Base-by-base conservation (phyloP, 805 yeast genomes). In the Candida bentonensis region DNA sequence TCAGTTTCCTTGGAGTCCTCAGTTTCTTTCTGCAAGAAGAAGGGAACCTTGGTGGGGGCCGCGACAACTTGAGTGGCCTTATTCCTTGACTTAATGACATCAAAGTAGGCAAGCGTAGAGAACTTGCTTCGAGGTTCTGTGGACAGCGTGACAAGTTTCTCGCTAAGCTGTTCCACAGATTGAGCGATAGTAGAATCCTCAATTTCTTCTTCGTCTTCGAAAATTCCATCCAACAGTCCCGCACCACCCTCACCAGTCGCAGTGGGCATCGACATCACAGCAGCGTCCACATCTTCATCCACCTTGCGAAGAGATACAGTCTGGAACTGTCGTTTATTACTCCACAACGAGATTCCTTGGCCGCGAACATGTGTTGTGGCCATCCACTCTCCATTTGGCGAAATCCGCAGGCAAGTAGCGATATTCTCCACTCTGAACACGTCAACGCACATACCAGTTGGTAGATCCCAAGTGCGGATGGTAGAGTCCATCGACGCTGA, bases 361-460 rank as follows among this genome's bases (percentile, higher is more conserved):
- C 92, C 94, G 21, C 76, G 70, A 17, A 87, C 96, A 63, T 92
- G 97, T 0, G 94, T 71, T 0, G 97, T 88, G 1, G 96, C 97
- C 45, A 92, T 69, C 61, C 79, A 76, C 53, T 92, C 96, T 39
- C 95, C 95, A 45, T 78, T 70, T 2, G 94, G 94, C 15, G 96
- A 83, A 50, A 92, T 74, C 55, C 79, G 76, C 25, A 94, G 68
- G 44, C 74, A 68, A 0, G 96, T 86, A 2, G 82, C 94, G n/a
- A 87, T 88, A 52, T 71, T 76, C 1, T 81, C 77, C 22, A 92
- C 71, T 44, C 68, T 65, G 15, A 89, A 78, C 49, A 96, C 96
- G 65, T 92, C 98, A 46, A 92, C 86, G 62, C 97, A 89, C 1
- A 88, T 85, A 42, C 98, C 97, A 1, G 96, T 82, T 36, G 97